Base-by-base conservation (phyloP, 106 monocot genomes). In the Vanilla planifolia region DNA sequence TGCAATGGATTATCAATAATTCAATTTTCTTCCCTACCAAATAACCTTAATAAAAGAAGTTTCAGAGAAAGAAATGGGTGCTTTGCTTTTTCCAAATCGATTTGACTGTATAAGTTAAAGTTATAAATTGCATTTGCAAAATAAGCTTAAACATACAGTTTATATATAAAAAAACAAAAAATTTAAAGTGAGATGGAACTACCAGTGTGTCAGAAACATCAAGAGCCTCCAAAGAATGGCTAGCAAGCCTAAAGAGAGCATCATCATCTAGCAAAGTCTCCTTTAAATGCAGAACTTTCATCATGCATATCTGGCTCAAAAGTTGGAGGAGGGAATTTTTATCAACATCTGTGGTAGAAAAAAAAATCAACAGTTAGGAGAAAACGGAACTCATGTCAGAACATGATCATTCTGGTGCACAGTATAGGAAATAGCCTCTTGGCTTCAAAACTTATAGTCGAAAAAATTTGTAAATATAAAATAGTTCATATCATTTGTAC, bases 151-250 rank as follows among this genome's bases (percentile, higher is more conserved):
- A n/a, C n/a, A n/a, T n/a, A n/a, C n/a, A n/a, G n/a, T n/a, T n/a
- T n/a, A n/a, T n/a, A n/a, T n/a, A n/a, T n/a, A n/a, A n/a, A n/a
- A n/a, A n/a, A n/a, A n/a, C n/a, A n/a, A 20, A 21, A 50, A 50
- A 20, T 22, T 50, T 25, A 20, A 25, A 50, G 22, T 22, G 22
- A 50, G 15, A 52, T 52, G 27, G 61, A 8, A 23, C 56, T 77
- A 91, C 85, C 85, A 72, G 65, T 55, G 90, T 91, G 46, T 82
- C 85, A 62, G 90, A 91, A 65, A 91, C 65, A 65, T 91, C 73
- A 73, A 91, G 65, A 11, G 37, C 69, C 73, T 82, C 79, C 41
- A 91, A 67, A 32, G 46, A 69, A 44, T 67, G 68, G 22, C 81
- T 79, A n/a, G 27, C 73, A 41, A 82, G 82, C 35, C 62, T 69